Percentiles rank a stretch among this genome's conserved stretches.
Evolutionary conservation across 192 early-diverging fungal species (phyloP).

Genomic region (Dimargaris xerosporica): DNA sequence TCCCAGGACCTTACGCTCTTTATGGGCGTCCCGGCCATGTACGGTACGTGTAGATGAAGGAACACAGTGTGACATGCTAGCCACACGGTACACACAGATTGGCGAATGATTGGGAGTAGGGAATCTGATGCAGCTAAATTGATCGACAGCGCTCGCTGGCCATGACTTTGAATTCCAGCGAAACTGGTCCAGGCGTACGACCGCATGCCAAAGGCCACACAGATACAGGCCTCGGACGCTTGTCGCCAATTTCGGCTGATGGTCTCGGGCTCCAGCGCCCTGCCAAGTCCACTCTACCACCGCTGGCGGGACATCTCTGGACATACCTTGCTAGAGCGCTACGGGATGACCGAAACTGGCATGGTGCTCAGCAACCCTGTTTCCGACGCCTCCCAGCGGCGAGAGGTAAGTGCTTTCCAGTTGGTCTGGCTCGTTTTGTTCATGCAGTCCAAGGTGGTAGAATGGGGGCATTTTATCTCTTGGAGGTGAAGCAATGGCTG

Average conservation of each 20-base stretch:
- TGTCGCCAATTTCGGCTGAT: conserved; percentile 59
- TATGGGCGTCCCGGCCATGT: conserved; percentile 86
- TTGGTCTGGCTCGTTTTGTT: too few relatives aligned
- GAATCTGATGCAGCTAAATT: too few relatives aligned
- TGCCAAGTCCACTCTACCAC: conserved; percentile 51
- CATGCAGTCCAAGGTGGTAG: too few relatives aligned
- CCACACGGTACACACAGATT: too few relatives aligned
- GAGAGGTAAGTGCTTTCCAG: conserved; percentile 13
- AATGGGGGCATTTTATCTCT: too few relatives aligned
- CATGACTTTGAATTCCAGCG: conserved; percentile 16
- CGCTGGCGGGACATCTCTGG: conserved; percentile 57
- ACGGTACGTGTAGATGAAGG: conserved; percentile 23
- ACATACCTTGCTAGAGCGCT: conserved; percentile 65
- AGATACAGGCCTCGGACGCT: conserved; percentile 24
- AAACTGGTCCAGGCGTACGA: conserved; percentile 47
- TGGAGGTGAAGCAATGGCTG: too few relatives aligned
- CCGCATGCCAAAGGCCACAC: conserved; percentile 21
- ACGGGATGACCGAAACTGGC: conserved; percentile 83
- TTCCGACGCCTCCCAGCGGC: conserved; percentile 19
- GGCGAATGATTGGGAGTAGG: too few relatives aligned
- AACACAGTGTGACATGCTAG: too few relatives aligned
- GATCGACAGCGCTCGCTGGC: too few relatives aligned
- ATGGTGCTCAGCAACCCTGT: conserved; percentile 64
- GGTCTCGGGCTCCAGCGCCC: conserved; percentile 58
- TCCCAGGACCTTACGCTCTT: conserved; percentile 47